These are phyloP conservation scores for Suhomyces ambrosiae DNA, from an alignment of 1,139 yeast species.

Conservation along the genomic window DNA sequence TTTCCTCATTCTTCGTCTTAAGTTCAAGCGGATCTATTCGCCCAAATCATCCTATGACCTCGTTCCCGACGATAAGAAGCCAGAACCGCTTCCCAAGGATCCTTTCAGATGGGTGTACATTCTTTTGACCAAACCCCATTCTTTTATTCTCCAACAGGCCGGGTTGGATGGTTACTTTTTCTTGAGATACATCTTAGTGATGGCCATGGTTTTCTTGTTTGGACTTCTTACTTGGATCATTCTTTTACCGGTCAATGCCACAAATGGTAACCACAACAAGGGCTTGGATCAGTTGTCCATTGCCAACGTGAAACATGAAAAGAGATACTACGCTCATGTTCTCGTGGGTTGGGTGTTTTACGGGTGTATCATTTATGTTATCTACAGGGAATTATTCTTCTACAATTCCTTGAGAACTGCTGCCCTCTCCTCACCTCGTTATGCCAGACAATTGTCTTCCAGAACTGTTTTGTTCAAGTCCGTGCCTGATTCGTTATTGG, in stretches of 20 bases:
- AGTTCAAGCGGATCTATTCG: conserved; percentile 62
- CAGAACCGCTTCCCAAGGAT: conserved; percentile 64
- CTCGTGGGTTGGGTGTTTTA: conserved; percentile 79
- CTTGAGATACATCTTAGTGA: conserved; percentile 55
- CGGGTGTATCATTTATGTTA: conserved; percentile 65
- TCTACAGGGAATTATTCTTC: conserved; percentile 81
- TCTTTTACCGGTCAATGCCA: conserved; percentile 65
- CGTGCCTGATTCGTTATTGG: conserved; percentile 70
- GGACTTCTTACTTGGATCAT: conserved; percentile 54
- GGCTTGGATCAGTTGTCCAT: conserved; percentile 83
- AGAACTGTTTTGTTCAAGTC: conserved; percentile 80
- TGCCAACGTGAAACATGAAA: conserved; percentile 59
- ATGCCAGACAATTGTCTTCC: conserved; percentile 71
- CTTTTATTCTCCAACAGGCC: conserved; percentile 67
- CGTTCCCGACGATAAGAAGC: conserved; percentile 61
- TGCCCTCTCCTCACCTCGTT: conserved; percentile 76
- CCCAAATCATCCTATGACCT: conserved; percentile 64
- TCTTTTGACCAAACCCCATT: conserved; percentile 60
- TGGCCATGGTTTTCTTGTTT: conserved; percentile 44
- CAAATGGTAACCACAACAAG: conserved; percentile 52
- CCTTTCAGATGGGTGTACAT: conserved; percentile 64
- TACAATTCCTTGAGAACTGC: conserved; percentile 82
- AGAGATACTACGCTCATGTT: conserved; percentile 84
- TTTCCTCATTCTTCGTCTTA: conserved; percentile 57
- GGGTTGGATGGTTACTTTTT: conserved; percentile 78